A percentile compares a stretch with the other conserved stretches of the same genome.
phyloP scores from a whole-genome alignment of 345 rosid species.

The Viola odorata region DNA sequence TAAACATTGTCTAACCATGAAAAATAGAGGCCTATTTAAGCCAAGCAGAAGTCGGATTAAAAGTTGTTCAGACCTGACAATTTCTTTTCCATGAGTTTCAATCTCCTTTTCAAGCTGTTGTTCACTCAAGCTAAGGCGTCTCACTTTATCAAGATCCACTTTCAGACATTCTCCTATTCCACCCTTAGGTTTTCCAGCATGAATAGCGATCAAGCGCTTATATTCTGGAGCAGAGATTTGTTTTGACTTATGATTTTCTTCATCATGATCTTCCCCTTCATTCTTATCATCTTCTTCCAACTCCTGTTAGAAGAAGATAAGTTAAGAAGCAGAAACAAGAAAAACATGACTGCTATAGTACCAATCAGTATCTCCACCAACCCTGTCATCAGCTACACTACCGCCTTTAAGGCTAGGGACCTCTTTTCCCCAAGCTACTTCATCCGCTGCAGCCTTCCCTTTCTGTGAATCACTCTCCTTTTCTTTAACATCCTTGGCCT shows the following conservation, averaged over 20 bases:
- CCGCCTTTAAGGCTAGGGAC: slow-evolving; percentile 39
- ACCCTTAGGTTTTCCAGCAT: slow-evolving; percentile 53
- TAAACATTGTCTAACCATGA: slow-evolving; percentile 1
- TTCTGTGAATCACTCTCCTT: slow-evolving; percentile 37
- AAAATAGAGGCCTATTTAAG: neutral
- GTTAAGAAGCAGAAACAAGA: slow-evolving; percentile 10
- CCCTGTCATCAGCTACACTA: slow-evolving; percentile 32
- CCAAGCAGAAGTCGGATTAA: neutral
- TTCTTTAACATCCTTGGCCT: slow-evolving; percentile 37
- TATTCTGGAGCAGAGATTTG: slow-evolving; percentile 26
- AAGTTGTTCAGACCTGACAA: slow-evolving; percentile 40
- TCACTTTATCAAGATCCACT: slow-evolving; percentile 42
- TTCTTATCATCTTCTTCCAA: slow-evolving; percentile 30
- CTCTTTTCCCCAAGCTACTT: slow-evolving; percentile 80
- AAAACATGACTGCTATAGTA: slow-evolving; percentile 6
- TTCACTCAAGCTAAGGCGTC: slow-evolving; percentile 64
- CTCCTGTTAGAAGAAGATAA: slow-evolving; percentile 27
- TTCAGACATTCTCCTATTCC: slow-evolving; percentile 39
- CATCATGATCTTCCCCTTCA: slow-evolving; percentile 11
- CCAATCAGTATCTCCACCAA: slow-evolving; percentile 7
- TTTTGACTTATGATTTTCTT: slow-evolving; percentile 11
- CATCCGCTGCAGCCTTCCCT: slow-evolving; percentile 27
- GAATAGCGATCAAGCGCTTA: slow-evolving; percentile 50
- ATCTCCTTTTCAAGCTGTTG: slow-evolving; percentile 53
- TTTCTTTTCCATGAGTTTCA: slow-evolving; percentile 42